Evolutionary conservation across 345 rosid genomes (phyloP), one percentile per base, ranked within the genome.

Genomic region (Iberis pinnata): DNA sequence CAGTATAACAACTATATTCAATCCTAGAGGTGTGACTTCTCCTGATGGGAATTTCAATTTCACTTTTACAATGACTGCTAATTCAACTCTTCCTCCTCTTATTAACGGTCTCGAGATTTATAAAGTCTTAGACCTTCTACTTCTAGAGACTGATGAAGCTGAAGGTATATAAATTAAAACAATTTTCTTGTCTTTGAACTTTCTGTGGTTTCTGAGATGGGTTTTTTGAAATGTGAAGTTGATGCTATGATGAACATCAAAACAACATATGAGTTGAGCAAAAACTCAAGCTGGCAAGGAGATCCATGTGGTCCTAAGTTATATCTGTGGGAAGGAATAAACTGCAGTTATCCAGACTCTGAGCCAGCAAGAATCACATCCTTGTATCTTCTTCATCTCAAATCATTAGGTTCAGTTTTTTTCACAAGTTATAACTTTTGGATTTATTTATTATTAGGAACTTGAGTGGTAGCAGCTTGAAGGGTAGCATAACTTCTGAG

Each of bases 181-280:
- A 22, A 22, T 22, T 22, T 22, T 22, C 6, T 6, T 22, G 25
- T 22, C 25, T 22, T 3, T 22, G 25, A 22, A 6, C 6, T 22
- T 22, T 22, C 25, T 22, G 4, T 6, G 3, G 6, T 22, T n/a
- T n/a, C n/a, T n/a, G n/a, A n/a, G n/a, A n/a, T n/a, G n/a, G 25
- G 25, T 32, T 32, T 1, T 32, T 48, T 16, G 27, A 47, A 64
- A 54, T 58, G 60, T 29, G 25, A 17, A 68, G 90, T 56, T 63
- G 22, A 61, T 38, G 81, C 84, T 9, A 63, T 83, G 15, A 15
- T 12, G 12, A 56, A 43, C 18, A 74, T 80, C 63, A 76, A 78
- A 67, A 54, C 60, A 5, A 33, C 52, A 0, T 80, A 80, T 40
- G 65, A 37, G 0, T n/a, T 76, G 31, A 61, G 9, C 8, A 32